These are phyloP conservation scores for Candida cerambycidarum DNA, from an alignment of 805 yeast species.

Conservation along the genomic window DNA sequence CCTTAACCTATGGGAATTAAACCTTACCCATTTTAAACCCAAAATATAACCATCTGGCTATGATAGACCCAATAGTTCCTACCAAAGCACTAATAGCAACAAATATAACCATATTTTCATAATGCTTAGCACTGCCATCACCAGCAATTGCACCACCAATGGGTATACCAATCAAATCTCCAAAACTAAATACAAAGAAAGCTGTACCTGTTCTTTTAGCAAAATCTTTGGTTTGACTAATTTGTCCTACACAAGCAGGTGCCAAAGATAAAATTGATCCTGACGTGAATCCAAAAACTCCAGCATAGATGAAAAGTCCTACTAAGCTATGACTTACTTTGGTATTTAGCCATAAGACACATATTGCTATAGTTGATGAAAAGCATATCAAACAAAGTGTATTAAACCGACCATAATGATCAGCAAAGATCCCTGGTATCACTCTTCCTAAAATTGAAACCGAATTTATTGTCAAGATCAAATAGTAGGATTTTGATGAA, in stretches of 20 bases:
- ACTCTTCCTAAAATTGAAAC: conserved; percentile 28
- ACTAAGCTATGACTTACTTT: conserved; percentile 23
- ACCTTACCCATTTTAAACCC: conserved; percentile 17
- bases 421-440: conserved; percentile 26
- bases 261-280: conserved; percentile 26
- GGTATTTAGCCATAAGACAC: conserved; percentile 25
- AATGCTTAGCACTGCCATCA: conserved; percentile 7
- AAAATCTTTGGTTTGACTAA: conserved; percentile 25
- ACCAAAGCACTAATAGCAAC: conserved; percentile 19
- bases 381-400: conserved; percentile 18
- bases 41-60: conserved; percentile 22
- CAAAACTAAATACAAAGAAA: conserved; percentile 25
- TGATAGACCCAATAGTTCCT: conserved; percentile 22
- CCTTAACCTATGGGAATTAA: no score
- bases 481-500: conserved; percentile 18
- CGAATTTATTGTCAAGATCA: conserved; percentile 24
- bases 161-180: conserved; percentile 30
- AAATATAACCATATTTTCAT: conserved; percentile 25
- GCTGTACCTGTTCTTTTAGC: conserved; percentile 29
- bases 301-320: conserved; percentile 26
- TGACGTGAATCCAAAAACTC: conserved; percentile 27
- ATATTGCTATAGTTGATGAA: conserved; percentile 20
- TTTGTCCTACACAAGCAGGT: conserved; percentile 28
- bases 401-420: conserved; percentile 26
- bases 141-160: conserved; percentile 28